Base-by-base conservation (phyloP, 2,329 filamentous ascomycete species). In the Pseudocercospora vitis region DNA sequence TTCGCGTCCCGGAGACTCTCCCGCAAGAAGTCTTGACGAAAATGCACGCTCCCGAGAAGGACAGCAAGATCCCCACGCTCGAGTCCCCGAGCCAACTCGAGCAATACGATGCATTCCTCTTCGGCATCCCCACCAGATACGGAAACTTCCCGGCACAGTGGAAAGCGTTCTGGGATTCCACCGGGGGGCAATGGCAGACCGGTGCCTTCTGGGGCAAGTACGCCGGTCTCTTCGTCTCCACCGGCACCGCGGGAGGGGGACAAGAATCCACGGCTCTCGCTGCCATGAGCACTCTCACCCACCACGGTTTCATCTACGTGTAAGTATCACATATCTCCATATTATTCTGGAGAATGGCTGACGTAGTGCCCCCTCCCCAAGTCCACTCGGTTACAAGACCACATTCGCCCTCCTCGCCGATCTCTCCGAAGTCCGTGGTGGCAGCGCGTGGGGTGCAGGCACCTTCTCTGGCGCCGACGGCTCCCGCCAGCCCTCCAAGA, bases 81-180 rank as follows among this genome's bases (percentile, higher is more conserved):
- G 78, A 85, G 55, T 76, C 80, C 65, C 79, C 81, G 46, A 71
- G 80, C 9, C 77, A 72, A 26, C 85, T 96, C 37, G 82, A 85
- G 68, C 62, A 70, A 52, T 97, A 95, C 77, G 91, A 97, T 69
- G 56, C 55, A 19, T 86, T 96, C 78, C 85, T 99, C 61, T 82
- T 97, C 67, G 94, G 94, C 63, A 94, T 97, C 72, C 94, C 94
- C 56, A 99, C 94, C 48, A 84, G 94, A 63, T 99, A 89, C 78
- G 94, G 94, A 67, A 97, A 95, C 84, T 96, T 96, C 81, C 91
- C 92, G 45, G 89, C 87, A 14, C 94, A 99, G 78, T 96, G 88
- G 88, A 96, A 94, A 81, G 70, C 84, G 35, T 92, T 91, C 81
- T 95, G 91, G 88, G 94, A 99, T 79, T 51, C 53, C 23, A 66